A percentile compares a stretch with the other conserved stretches of the same genome.
Conservation (phyloP, 2,329 filamentous ascomycete genomes). For the Penicillium sp. region DNA sequence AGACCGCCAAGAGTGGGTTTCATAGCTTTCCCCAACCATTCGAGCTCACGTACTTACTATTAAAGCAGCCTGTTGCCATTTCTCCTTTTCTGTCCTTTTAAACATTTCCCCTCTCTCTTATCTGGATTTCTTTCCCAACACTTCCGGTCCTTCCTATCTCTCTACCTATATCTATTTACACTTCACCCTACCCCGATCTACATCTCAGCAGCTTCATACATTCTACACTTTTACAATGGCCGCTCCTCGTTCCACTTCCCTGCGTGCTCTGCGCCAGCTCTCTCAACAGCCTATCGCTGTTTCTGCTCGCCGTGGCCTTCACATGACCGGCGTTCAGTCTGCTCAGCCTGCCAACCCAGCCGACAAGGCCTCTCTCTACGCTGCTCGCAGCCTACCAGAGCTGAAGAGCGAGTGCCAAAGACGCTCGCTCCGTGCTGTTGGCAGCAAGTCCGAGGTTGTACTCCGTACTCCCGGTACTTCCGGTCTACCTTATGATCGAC, state of each 20-base stretch:
- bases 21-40: conserved; percentile 28
- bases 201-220: neutral
- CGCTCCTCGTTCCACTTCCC: conserved; percentile 42
- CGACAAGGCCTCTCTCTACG: conserved; percentile 49
- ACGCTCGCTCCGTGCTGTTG: conserved; percentile 44
- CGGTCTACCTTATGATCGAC: neutral
- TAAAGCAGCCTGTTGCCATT: conserved; percentile 11
- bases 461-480: too few species aligned
- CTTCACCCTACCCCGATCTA: conserved; percentile 1
- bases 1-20: conserved; percentile 21
- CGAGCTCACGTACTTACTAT: conserved; percentile 2
- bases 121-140: neutral
- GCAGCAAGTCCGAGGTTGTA: conserved; percentile 48
- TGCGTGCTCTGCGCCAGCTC: conserved; percentile 44
- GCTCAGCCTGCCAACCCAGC: conserved; percentile 48
- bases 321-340: conserved; percentile 57
- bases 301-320: conserved; percentile 47
- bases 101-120: neutral
- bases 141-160: conserved; percentile 2
- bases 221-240: conserved; percentile 33
- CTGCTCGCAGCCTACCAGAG: conserved; percentile 49
- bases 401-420: conserved; percentile 50
- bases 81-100: conserved; percentile 4
- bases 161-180: conserved; percentile 3
- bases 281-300: conserved; percentile 34